phyloP scores from a whole-genome alignment of 331 rosid species.

The Quercus phellos region DNA sequence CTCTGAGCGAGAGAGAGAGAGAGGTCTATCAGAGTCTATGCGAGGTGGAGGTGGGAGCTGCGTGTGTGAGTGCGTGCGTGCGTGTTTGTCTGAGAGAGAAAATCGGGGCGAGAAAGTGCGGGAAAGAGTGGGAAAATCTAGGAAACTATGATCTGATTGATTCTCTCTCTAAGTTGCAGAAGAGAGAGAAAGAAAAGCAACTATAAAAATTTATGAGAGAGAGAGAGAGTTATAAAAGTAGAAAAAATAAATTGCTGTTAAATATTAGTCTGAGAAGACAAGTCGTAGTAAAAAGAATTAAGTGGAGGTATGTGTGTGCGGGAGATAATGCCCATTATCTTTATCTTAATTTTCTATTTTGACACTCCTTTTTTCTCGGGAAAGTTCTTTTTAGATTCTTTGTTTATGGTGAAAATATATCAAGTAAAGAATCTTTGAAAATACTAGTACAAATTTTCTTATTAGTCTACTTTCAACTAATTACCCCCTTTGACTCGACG shows the following conservation, averaged over 20 bases:
- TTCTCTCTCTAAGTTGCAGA: constrained; percentile 50
- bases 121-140: constrained; percentile 52
- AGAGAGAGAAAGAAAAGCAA: constrained; percentile 27
- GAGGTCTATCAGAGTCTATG: constrained; percentile 2
- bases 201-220: neutral
- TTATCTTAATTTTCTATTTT: constrained; percentile 12
- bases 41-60: neutral
- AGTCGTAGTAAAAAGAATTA: constrained; percentile 24
- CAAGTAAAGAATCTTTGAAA: too few relatives aligned
- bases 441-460: too few relatives aligned
- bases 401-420: neutral
- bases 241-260: constrained; percentile 13
- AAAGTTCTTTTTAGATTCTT: neutral
- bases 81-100: constrained; percentile 24
- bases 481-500: too few relatives aligned
- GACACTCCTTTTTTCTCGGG: constrained; percentile 24
- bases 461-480: too few relatives aligned
- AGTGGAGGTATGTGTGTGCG: neutral
- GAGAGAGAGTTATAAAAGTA: constrained; percentile 23
- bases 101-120: constrained; percentile 50
- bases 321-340: neutral
- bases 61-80: neutral
- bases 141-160: constrained; percentile 60
- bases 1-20: neutral
- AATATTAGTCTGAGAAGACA: constrained; percentile 30